These are phyloP conservation scores for Chiua virens DNA, from an alignment of 768 basidiomycete species.

Conservation along the genomic window DNA sequence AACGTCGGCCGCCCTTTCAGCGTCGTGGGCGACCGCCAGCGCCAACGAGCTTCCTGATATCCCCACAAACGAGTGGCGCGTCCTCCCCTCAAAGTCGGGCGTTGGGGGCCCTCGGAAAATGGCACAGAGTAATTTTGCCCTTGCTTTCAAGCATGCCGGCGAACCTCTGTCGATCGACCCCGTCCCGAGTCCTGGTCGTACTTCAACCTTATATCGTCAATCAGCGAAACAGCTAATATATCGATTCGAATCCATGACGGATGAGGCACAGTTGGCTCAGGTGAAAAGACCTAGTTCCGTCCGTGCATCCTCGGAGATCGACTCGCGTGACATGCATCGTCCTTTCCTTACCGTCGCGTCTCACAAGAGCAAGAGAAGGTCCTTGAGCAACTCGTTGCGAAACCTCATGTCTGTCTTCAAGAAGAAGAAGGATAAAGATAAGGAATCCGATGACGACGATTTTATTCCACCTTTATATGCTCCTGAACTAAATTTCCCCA, in stretches of 20 bases:
- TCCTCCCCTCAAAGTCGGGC: conserved; percentile 7
- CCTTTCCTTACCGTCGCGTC: conserved; percentile 17
- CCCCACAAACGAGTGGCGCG: neutral
- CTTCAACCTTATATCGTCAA: conserved; percentile 25
- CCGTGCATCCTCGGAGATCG: conserved; percentile 15
- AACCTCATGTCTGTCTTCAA: conserved; percentile 64
- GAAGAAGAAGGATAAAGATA: conserved; percentile 40
- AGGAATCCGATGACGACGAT: conserved; percentile 30
- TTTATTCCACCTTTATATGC: conserved; percentile 1
- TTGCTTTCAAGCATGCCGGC: neutral
- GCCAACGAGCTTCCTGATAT: conserved; percentile 1
- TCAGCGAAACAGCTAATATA: conserved; percentile 56
- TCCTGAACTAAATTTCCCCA: conserved; percentile 5
- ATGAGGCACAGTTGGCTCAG: conserved; percentile 4
- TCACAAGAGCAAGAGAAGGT: conserved; percentile 46
- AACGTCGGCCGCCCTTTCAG: conserved; percentile 10
- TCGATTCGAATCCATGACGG: conserved; percentile 50
- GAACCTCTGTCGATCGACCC: conserved; percentile 3
- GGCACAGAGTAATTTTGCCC: neutral
- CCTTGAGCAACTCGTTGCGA: conserved; percentile 62
- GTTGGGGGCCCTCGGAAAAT: conserved; percentile 23
- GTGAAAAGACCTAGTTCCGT: conserved; percentile 6
- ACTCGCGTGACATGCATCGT: conserved; percentile 11
- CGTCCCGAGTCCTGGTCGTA: neutral
- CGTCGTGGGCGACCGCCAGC: conserved; percentile 8